Conservation (phyloP, 2,329 filamentous ascomycete species). For the Fusarium vanettenii region DNA sequence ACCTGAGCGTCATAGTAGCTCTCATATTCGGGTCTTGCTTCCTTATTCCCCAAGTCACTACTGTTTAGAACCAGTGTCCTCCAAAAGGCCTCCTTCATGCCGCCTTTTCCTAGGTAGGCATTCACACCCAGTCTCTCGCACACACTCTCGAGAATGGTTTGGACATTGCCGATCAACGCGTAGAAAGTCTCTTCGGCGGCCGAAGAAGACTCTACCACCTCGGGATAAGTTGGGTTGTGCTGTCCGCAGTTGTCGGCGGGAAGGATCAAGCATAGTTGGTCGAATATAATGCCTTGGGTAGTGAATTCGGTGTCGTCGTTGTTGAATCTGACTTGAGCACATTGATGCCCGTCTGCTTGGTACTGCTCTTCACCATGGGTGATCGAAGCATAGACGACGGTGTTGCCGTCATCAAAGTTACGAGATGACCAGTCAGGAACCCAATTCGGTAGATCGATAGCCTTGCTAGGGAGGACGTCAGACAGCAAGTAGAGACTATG, state of each 20-base stretch:
- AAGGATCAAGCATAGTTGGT: background rate
- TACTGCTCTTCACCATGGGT: background rate
- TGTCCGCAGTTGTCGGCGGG: background rate
- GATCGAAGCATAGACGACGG: background rate
- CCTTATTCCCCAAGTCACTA: background rate
- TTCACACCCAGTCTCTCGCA: background rate
- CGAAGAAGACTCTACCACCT: background rate
- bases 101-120: background rate
- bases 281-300: background rate
- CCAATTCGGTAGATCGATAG: background rate
- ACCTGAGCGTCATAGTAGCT: background rate
- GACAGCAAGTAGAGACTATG: background rate
- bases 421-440: background rate
- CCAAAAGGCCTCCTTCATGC: background rate
- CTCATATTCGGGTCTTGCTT: background rate
- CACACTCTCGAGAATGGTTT: background rate
- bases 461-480: accelerated
- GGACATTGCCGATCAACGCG: background rate
- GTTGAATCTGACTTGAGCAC: background rate
- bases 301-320: background rate
- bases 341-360: background rate
- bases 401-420: background rate
- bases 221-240: background rate
- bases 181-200: background rate
- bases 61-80: background rate